Percentiles rank a stretch among this genome's conserved stretches.
Evolutionary conservation across 2,329 filamentous ascomycete species (phyloP).

Genomic region (Calonectria crousiana): DNA sequence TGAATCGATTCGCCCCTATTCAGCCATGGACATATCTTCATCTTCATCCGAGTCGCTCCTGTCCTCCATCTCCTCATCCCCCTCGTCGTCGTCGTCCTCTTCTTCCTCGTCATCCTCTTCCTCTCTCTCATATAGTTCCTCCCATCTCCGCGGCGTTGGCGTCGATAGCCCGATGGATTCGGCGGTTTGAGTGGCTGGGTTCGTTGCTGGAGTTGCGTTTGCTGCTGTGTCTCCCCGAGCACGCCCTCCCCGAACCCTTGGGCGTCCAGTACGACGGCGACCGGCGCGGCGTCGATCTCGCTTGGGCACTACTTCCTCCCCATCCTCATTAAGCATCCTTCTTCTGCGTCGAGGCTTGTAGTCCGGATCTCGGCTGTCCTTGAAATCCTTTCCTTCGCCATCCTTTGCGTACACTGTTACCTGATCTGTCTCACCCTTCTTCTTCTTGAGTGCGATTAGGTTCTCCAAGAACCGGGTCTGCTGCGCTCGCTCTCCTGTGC

Average conservation of each 20-base stretch:
- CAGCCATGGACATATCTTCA: conserved; percentile 44
- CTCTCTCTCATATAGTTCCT: conserved; percentile 43
- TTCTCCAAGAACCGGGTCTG: conserved; percentile 73
- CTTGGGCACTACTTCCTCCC: conserved; percentile 39
- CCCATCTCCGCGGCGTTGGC: conserved; percentile 52
- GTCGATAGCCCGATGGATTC: conserved; percentile 45
- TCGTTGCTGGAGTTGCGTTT: background rate
- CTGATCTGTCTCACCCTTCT: conserved; percentile 73
- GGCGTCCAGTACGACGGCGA: conserved; percentile 36
- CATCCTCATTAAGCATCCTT: conserved; percentile 43
- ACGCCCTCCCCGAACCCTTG: conserved; percentile 35
- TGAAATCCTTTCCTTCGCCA: conserved; percentile 55
- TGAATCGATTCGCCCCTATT: conserved; percentile 15
- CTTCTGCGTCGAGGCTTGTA: conserved; percentile 50
- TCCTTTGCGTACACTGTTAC: conserved; percentile 71
- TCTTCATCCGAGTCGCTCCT: conserved; percentile 43
- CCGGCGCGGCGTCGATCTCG: conserved; percentile 31
- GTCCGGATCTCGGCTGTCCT: conserved; percentile 57
- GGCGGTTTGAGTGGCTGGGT: conserved; percentile 9
- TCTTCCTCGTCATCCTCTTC: conserved; percentile 40
- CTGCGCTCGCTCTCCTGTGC: conserved; percentile 60
- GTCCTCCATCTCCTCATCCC: conserved; percentile 41
- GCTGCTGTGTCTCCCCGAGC: conserved; percentile 27
- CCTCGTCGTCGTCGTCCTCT: conserved; percentile 45
- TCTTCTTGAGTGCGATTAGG: conserved; percentile 73